A percentile compares a stretch with the other conserved stretches of the same genome.
phyloP scores from a whole-genome alignment of 2,329 filamentous ascomycete species.

The Trichophaea hybrida region DNA sequence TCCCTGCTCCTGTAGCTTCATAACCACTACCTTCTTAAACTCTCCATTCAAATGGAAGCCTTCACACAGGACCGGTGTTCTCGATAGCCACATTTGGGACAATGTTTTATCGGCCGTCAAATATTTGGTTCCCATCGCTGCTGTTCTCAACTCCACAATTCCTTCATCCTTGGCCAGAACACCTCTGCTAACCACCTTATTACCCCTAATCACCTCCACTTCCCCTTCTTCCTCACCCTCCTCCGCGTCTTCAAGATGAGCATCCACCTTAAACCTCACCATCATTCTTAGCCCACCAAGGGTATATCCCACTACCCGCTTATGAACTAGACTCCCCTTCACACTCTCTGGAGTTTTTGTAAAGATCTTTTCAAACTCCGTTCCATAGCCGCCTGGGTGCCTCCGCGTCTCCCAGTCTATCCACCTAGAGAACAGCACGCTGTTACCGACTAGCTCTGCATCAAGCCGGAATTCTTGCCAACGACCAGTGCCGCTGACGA shows the following conservation, averaged over 20 bases:
- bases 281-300: conserved; percentile 12
- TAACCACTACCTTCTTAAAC: not conserved
- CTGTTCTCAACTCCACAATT: not conserved
- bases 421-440: conserved; percentile 8
- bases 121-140: not conserved
- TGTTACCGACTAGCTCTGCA: conserved; percentile 8
- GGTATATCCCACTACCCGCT: conserved; percentile 8
- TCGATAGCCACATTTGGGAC: conserved; percentile 10
- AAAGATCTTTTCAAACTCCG: conserved; percentile 11
- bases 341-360: not conserved
- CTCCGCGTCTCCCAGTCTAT: not conserved
- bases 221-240: not conserved
- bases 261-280: conserved; percentile 12
- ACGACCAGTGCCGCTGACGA: not conserved
- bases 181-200: not conserved
- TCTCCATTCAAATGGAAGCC: not conserved
- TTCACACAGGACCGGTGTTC: conserved; percentile 8
- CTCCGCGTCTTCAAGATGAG: not conserved
- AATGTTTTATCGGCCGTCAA: not conserved
- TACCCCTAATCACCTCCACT: not conserved
- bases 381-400: conserved; percentile 3
- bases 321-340: conserved; percentile 5
- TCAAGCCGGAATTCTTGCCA: conserved; percentile 8
- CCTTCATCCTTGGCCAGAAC: not conserved
- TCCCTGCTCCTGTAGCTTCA: not conserved